Evolutionary conservation across 495 filamentous ascomycete genomes (phyloP), one percentile per base, ranked within the genome.

Genomic region (Xylaria flabelliformis): DNA sequence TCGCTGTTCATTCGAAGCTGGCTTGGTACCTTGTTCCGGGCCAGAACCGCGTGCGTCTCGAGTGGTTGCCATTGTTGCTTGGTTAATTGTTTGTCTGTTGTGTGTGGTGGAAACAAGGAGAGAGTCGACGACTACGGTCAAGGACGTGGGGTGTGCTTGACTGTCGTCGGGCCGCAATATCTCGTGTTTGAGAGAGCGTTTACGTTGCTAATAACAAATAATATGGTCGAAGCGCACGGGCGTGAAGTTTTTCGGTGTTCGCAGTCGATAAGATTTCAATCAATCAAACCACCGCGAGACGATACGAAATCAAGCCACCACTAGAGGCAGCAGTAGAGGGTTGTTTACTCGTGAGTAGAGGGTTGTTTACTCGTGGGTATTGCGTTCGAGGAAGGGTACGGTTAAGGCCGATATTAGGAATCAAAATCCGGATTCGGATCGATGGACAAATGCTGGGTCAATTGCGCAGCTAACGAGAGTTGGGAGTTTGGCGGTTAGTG

Each of bases 11-110:
- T 39, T 32, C 34, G 65, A 48, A 10, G 50, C 24, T 19, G 42
- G 48, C 50, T 76, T 79, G 70, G 10, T 61, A 4, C 65, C 41
- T 21, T 63, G 55, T 21, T 78, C 76, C 34, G 68, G 66, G 21
- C n/a, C 46, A 39, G 73, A 44, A 44, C 29, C 72, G 64, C 77
- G 77, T 34, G 71, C 29, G 21, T 78, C 69, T 44, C 64, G 50
- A 19, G 42, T 42, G 10, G 75, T 65, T 1, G 77, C 69, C 77
- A 79, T 79, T 0, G 3, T 24, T 62, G 6, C 15, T 39, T 4
- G 17, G 7, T 8, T 5, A 17, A 21, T n/a, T 39, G 8, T 44
- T 67, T 29, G 9, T 36, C 24, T 17, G 4, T 29, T 21, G 50
- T 42, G 34, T 0, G 32, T 2, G 56, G 4, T 1, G 32, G 4